Evolutionary conservation across 371 early-diverging fungal genomes (phyloP), one percentile per base, ranked within the genome.

Genomic region (Basidiobolus meristosporus): DNA sequence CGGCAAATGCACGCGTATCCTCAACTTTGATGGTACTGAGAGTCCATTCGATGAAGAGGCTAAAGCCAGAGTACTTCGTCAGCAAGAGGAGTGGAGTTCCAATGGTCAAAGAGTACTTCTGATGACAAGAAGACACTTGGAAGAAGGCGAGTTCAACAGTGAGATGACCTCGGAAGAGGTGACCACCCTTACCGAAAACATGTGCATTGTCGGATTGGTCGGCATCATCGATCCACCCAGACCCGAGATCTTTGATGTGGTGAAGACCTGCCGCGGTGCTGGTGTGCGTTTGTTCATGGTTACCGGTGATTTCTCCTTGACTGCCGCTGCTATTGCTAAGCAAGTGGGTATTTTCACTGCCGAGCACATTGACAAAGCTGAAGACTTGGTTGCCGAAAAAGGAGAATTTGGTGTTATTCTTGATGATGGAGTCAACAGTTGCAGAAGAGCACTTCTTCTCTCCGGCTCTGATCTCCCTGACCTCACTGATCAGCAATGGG

Each of bases 281-380:
- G 82, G 81, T 39, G 52, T 79, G 33, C 69, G 77, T 30, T 70
- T 82, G 29, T 67, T 65, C 31, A 82, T 84, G 80, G 78, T 78
- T 11, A 81, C 80, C 7, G 81, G 77, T 39, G 77, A 82, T 47
- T 73, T 68, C 43, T 65, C 70, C 31, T 47, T 60, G 15, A 82
- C 79, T 1, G 82, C 83, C 22, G 69, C 69, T 26, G 68, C 68
- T 12, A 75, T 82, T 26, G 82, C 80, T 38, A 58, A 63, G 9
- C 65, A 71, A 38, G 63, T 77, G 38, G 74, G 73, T 34, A 67
- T 82, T 21, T 63, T 78, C 37, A 50, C 63, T 1, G 26, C 38
- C 5, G 33, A 40, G 9, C 18, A 28, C 17, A 16, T 20, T n/a
- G 20, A 43, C 28, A 30, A 30, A 11, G 19, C 32, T 33, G 9